These are phyloP conservation scores for Lasiodiplodia theobromae DNA, from an alignment of 2,329 filamentous ascomycete species.

Conservation along the genomic window DNA sequence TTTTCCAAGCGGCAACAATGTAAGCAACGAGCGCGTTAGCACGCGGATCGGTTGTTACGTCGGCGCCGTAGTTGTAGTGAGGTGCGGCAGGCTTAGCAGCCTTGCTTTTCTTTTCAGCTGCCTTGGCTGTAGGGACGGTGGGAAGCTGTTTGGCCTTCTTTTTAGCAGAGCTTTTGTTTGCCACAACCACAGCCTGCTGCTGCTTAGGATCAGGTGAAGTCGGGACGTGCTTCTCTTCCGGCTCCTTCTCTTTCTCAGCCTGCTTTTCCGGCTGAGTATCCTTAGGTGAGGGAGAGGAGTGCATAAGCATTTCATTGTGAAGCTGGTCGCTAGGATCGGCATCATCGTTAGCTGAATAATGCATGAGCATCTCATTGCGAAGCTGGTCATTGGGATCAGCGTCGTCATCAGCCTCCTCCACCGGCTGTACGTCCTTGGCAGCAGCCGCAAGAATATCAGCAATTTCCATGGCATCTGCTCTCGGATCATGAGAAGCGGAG, in stretches of 20 bases:
- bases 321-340: not conserved
- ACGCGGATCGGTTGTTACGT: not conserved
- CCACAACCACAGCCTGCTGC: not conserved
- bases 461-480: not conserved
- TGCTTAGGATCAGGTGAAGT: no score
- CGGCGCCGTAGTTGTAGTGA: not conserved
- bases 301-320: not conserved
- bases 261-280: not conserved
- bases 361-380: not conserved
- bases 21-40: constrained; percentile 4
- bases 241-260: not conserved
- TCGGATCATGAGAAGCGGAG: not conserved
- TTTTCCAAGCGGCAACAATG: not conserved
- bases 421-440: not conserved
- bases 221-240: not conserved
- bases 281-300: not conserved
- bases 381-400: not conserved
- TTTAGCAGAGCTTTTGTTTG: not conserved
- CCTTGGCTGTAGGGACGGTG: not conserved
- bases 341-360: not conserved
- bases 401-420: not conserved
- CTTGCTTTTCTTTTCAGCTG: not conserved
- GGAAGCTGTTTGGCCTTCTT: not conserved
- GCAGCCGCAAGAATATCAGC: not conserved
- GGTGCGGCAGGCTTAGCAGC: not conserved